phyloP scores from a whole-genome alignment of 176 grass and related monocot genomes.

The Oryza nivara region DNA sequence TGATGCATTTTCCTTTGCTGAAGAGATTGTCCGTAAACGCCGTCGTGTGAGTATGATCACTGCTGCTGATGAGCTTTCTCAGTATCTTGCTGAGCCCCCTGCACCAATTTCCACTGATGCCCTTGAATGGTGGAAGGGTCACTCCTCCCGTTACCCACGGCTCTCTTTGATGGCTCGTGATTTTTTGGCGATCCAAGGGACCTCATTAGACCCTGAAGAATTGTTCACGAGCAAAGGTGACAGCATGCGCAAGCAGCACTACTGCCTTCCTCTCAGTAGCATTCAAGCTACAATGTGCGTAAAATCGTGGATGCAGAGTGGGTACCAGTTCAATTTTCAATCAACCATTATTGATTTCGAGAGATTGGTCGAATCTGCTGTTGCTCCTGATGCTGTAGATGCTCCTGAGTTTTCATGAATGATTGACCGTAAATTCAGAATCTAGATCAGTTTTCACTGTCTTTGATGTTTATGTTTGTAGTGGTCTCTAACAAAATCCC shows the following conservation, averaged over 20 bases:
- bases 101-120: slow-evolving; percentile 73
- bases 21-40: slow-evolving; percentile 89
- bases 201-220: slow-evolving; percentile 77
- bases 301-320: slow-evolving; percentile 81
- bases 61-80: slow-evolving; percentile 78
- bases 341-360: slow-evolving; percentile 67
- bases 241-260: slow-evolving; percentile 66
- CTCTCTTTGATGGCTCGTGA: slow-evolving; percentile 94
- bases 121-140: slow-evolving; percentile 90
- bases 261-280: slow-evolving; percentile 66
- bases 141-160: slow-evolving; percentile 74
- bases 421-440: slow-evolving; percentile 13
- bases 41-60: slow-evolving; percentile 64
- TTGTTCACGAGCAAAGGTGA: slow-evolving; percentile 86
- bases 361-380: slow-evolving; percentile 58
- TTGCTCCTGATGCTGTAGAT: slow-evolving; percentile 36
- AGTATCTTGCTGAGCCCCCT: slow-evolving; percentile 76
- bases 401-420: slow-evolving; percentile 21
- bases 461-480: slow-evolving; percentile 41
- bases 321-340: slow-evolving; percentile 75
- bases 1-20: slow-evolving; percentile 82
- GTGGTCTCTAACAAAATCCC: slow-evolving; percentile 11
- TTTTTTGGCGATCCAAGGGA: slow-evolving; percentile 81
- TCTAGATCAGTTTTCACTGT: slow-evolving; percentile 22
- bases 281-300: slow-evolving; percentile 71